Evolutionary conservation across 2,329 filamentous ascomycete species (phyloP).

Genomic region (Camillea tinctor): DNA sequence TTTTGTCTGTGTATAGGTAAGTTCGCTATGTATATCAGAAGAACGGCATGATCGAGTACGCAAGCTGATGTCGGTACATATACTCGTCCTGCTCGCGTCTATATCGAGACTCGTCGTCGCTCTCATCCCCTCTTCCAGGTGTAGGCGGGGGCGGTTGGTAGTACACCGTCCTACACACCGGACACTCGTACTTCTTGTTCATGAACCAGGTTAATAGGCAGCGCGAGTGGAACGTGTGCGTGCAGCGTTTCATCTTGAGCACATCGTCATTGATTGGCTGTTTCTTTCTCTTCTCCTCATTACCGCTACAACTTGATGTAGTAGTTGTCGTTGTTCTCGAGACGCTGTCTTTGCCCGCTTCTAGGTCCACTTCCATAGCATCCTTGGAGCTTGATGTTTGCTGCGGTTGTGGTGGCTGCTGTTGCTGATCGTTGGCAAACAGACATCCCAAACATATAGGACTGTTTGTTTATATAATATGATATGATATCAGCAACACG

Average conservation of each 20-base stretch:
- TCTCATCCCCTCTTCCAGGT: slow-evolving; percentile 6
- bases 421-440: slow-evolving; percentile 11
- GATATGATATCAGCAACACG: not conserved
- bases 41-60: not conserved
- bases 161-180: slow-evolving; percentile 38
- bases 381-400: not conserved
- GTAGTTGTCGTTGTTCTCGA: slow-evolving; percentile 9
- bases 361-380: slow-evolving; percentile 9
- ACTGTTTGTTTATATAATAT: slow-evolving; percentile 20
- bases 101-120: slow-evolving; percentile 6
- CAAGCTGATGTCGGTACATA: not conserved
- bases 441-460: slow-evolving; percentile 28
- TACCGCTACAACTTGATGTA: not conserved
- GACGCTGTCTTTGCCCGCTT: slow-evolving; percentile 9
- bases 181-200: slow-evolving; percentile 37
- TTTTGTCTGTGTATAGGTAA: too few species aligned
- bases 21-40: not conserved
- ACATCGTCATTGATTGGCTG: slow-evolving; percentile 32
- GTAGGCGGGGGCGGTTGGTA: slow-evolving; percentile 20
- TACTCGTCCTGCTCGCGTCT: not conserved
- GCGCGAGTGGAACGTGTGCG: slow-evolving; percentile 39
- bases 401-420: slow-evolving; percentile 4
- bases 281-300: not conserved
- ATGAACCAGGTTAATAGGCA: slow-evolving; percentile 42
- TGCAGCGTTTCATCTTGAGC: slow-evolving; percentile 37